Evolutionary conservation across 768 basidiomycete species (phyloP).

Genomic region (Kwoniella dejecticola): DNA sequence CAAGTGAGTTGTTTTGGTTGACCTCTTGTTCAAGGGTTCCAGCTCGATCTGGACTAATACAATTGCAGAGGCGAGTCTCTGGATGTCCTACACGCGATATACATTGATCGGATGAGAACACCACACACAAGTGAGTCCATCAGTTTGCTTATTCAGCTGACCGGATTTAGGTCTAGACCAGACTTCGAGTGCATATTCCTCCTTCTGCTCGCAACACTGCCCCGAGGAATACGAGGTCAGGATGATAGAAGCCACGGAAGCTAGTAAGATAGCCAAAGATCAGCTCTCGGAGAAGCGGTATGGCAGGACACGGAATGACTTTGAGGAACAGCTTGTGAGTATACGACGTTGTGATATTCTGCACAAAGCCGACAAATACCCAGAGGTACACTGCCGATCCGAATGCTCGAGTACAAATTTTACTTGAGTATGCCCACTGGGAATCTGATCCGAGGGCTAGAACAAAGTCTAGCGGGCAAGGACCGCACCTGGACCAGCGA

Average conservation of each 20-base stretch:
- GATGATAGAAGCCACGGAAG: constrained; percentile 75
- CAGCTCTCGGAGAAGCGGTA: constrained; percentile 66
- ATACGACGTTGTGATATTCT: not conserved
- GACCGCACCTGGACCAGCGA: constrained; percentile 19
- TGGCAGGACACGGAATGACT: constrained; percentile 58
- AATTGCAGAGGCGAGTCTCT: not conserved
- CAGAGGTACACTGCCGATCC: constrained; percentile 13
- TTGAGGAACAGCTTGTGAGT: constrained; percentile 41
- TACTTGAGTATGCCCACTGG: constrained; percentile 39
- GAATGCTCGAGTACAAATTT: constrained; percentile 11
- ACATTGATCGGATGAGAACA: constrained; percentile 29
- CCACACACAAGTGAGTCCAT: constrained; percentile 37
- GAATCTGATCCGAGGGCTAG: constrained; percentile 40
- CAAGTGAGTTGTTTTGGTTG: constrained; percentile 23
- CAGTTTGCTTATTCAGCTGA: constrained; percentile 10
- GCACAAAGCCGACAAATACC: not conserved
- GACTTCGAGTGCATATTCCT: constrained; percentile 81
- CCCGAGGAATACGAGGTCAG: constrained; percentile 74
- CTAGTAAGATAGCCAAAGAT: constrained; percentile 65
- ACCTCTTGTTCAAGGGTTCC: not conserved
- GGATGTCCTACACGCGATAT: constrained; percentile 32
- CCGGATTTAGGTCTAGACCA: constrained; percentile 67
- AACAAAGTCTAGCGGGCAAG: constrained; percentile 14
- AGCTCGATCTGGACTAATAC: constrained; percentile 1
- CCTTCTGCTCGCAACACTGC: constrained; percentile 79